phyloP scores from a whole-genome alignment of 345 rosid genomes.

The Heritiera fomes region DNA sequence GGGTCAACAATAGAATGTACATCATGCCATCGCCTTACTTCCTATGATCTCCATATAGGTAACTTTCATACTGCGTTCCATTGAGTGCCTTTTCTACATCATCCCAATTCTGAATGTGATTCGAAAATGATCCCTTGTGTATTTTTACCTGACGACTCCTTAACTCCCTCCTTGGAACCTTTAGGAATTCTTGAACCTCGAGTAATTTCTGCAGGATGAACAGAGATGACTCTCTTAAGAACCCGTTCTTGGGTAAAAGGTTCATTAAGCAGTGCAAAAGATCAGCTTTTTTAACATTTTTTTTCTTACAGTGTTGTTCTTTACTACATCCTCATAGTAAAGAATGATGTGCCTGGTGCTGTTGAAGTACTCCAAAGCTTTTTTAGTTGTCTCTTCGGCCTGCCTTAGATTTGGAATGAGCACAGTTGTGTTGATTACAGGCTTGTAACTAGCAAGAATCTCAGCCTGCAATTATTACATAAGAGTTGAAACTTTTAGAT shows the following conservation, averaged over 20 bases:
- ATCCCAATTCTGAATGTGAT: slow-evolving; percentile 73
- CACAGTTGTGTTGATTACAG: slow-evolving; percentile 62
- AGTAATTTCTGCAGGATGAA: slow-evolving; percentile 55
- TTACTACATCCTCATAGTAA: slow-evolving; percentile 87
- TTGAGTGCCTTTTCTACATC: slow-evolving; percentile 63
- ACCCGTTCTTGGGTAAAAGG: not conserved
- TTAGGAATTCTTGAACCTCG: slow-evolving; percentile 81
- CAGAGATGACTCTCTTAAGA: not conserved
- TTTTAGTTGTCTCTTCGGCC: slow-evolving; percentile 64
- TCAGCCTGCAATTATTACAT: slow-evolving; percentile 71
- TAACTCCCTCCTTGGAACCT: slow-evolving; percentile 67
- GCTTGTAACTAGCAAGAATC: slow-evolving; percentile 88
- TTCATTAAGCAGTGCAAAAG: not conserved
- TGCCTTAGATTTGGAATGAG: slow-evolving; percentile 65
- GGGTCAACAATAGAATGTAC: slow-evolving; percentile 31
- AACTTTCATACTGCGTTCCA: slow-evolving; percentile 65
- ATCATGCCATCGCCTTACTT: slow-evolving; percentile 39
- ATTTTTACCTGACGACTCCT: slow-evolving; percentile 93
- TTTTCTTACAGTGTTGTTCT: slow-evolving; percentile 70
- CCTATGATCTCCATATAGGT: slow-evolving; percentile 51
- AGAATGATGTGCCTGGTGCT: slow-evolving; percentile 74
- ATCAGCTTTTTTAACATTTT: not conserved
- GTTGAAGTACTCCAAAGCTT: slow-evolving; percentile 81
- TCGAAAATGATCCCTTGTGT: slow-evolving; percentile 73
- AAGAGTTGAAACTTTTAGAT: not conserved